phyloP scores from a whole-genome alignment of 176 grass and related monocot genomes.

The Carex myosuroides region DNA sequence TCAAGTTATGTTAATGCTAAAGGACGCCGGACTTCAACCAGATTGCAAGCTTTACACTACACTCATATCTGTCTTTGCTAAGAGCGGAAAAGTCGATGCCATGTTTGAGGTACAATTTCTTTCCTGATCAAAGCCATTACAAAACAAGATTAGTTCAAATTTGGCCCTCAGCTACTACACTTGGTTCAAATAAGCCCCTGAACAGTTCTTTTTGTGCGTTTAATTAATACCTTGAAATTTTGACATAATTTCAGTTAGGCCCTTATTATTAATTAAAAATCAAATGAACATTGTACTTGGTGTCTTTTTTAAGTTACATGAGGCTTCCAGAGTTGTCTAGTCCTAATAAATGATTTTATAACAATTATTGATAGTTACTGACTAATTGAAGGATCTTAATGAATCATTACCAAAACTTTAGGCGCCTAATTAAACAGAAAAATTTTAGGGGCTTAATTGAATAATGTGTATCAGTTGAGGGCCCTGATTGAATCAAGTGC shows the following conservation, averaged over 20 bases:
- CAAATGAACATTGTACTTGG: background rate
- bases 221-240: background rate
- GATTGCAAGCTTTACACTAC: slow-evolving; percentile 99
- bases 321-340: background rate
- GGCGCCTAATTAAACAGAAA: background rate
- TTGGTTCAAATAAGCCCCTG: background rate
- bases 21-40: slow-evolving; percentile 81
- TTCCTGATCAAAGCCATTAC: background rate
- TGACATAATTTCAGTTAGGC: background rate
- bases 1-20: slow-evolving; percentile 85
- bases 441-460: background rate
- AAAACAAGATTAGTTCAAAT: background rate
- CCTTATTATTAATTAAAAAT: background rate
- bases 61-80: slow-evolving; percentile 87
- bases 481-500: background rate
- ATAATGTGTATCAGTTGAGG: background rate
- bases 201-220: background rate
- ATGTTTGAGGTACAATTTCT: slow-evolving; percentile 81
- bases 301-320: background rate
- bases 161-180: background rate
- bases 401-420: background rate
- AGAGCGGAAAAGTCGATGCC: slow-evolving; percentile 97
- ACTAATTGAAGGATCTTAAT: background rate
- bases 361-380: background rate
- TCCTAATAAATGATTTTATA: background rate